Base-by-base conservation (phyloP, 2,329 filamentous ascomycete genomes). In the Fusarium cicatricum region DNA sequence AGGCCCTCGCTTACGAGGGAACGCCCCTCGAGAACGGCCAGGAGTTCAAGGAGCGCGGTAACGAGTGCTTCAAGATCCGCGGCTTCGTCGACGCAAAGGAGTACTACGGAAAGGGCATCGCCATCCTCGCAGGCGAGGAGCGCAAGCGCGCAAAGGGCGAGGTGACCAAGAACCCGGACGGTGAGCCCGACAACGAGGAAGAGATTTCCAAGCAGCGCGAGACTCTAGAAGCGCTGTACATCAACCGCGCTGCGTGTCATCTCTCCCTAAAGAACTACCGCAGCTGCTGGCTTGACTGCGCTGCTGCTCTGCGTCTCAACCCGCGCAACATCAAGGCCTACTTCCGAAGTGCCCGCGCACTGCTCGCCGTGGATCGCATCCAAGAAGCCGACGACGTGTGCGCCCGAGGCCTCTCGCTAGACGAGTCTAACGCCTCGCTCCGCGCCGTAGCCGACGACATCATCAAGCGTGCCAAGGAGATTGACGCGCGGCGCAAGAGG, bases 1-100 rank as follows among this genome's bases (percentile, higher is more conserved):
- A 91, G 71, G 94, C 95, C 0, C 80, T 99, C 33, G 91, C 92
- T 26, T 97, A 97, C 72, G 95, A 99, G 78, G 96, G 95, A 16
- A 93, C 92, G 9, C 87, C 91, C 42, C 82, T 88, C 10, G 94
- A 98, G 73, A 89, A 96, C 58, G 90, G 88, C 16, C 78, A 84
- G 38, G 91, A 91, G 62, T 97, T 97, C 79, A 92, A 95, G 69
- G 89, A 94, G 72, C 90, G 92, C 65, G 95, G 95, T 29, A 99
- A 99, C 73, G 94, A 98, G 68, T 88, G 85, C 69, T 96, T 96
- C 71, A 82, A 84, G 66, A 81, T 82, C 50, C 88, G 87, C 74
- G 81, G 85, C 41, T 97, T 90, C 86, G 80, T 75, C 21, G 92
- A 98, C 74, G 95, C 93, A 4, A 89, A 90, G 71, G 92, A 97